Evolutionary conservation across 768 basidiomycete species (phyloP), one percentile per base, ranked within the genome.

Genomic region (Mycena leptocephala): DNA sequence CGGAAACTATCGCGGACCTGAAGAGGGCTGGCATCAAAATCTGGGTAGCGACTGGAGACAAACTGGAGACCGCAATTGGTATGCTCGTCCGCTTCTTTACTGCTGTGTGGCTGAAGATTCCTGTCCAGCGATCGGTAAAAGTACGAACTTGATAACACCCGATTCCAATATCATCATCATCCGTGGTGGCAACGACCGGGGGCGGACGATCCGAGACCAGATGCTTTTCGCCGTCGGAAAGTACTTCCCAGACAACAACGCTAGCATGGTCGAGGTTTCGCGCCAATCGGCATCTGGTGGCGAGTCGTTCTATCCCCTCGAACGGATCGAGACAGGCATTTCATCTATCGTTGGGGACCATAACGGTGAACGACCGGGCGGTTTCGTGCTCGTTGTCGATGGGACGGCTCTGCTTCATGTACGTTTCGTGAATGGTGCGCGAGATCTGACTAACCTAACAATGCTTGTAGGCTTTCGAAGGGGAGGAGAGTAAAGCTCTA

Each of bases 41-140:
- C 64, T 99, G 98, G 98, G 98, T 99, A 28, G 96, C 97, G 13
- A 99, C 98, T 1, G 98, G 98, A 28, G 98, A 99, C 87, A 99
- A 99, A 85, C 89, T 99, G 28, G 98, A 99, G 85, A 99, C 98
- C 55, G 97, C 97, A 30, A 97, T 99, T 61, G 95, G 95, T 95
- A 80, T 51, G 88, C 82, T 39, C 28, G 30, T 32, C 46, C 24
- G 22, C 46, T 77, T n/a, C 18, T 28, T 33, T 8, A 46, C 3
- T 10, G 32, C 63, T 77, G 43, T 16, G 26, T 37, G 35, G 58
- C 68, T 51, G 51, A 58, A 35, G 41, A 24, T 46, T 24, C 35
- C 32, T 26, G 4, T 78, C 0, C 74, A 95, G 97, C 98, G 59
- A 99, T 99, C 80, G 98, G 97, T 7, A 96, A 98, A 84, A 98